Evolutionary conservation across 2,329 filamentous ascomycete genomes (phyloP).

Genomic region (Pseudocercospora vitis): DNA sequence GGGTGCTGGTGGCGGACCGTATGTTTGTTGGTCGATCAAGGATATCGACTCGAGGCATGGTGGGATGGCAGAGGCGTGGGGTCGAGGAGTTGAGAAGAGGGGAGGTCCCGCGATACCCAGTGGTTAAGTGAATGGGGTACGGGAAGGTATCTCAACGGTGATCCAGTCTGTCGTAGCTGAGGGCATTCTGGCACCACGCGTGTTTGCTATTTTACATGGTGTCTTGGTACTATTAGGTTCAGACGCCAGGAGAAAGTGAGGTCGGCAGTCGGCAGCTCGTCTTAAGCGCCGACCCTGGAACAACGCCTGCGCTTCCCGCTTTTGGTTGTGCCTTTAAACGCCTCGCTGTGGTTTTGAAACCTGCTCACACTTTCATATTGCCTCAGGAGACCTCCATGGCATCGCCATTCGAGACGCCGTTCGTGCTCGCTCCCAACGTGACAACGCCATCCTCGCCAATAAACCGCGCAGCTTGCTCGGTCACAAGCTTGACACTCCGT

Average conservation of each 20-base stretch:
- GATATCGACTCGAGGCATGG: no score
- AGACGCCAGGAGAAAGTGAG: constrained; percentile 9
- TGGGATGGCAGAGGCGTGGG: no score
- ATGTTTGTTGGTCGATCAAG: no score
- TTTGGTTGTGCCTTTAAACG: constrained; percentile 10
- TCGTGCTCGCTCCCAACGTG: constrained; percentile 59
- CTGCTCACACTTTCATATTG: constrained; percentile 12
- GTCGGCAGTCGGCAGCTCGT: constrained; percentile 12
- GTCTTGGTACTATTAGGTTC: neutral
- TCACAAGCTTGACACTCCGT: constrained; percentile 86
- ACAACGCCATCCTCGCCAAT: constrained; percentile 85
- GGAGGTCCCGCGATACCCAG: constrained; percentile 18
- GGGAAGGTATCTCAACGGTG: neutral
- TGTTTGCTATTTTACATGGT: neutral
- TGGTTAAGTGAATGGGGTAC: constrained; percentile 15
- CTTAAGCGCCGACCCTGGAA: constrained; percentile 12
- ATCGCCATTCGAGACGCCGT: constrained; percentile 28
- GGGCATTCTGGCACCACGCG: neutral
- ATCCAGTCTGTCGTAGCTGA: neutral
- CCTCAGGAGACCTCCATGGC: constrained; percentile 66
- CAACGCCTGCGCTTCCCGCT: constrained; percentile 6
- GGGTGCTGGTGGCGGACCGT: constrained; percentile 20
- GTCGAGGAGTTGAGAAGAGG: constrained; percentile 15
- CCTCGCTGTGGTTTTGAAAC: no score
- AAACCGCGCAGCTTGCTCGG: constrained; percentile 85